These are phyloP conservation scores for Aspergillus viridinutans DNA, from an alignment of 2,329 filamentous ascomycete species.

Conservation along the genomic window DNA sequence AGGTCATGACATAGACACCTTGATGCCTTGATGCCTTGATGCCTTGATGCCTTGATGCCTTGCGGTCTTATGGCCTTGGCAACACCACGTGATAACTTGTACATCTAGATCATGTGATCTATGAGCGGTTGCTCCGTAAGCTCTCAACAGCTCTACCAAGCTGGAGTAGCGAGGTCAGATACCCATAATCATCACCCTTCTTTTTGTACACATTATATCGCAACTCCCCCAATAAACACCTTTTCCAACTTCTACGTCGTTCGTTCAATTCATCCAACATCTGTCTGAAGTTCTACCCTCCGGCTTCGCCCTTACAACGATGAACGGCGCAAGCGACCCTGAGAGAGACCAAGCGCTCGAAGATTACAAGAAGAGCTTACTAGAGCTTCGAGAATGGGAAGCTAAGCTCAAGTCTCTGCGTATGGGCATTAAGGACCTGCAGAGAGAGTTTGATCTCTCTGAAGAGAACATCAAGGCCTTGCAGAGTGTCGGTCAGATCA, in stretches of 20 bases:
- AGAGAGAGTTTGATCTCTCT: constrained; percentile 92
- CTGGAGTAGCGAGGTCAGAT: constrained; percentile 13
- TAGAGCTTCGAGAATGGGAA: constrained; percentile 98
- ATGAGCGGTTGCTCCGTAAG: constrained; percentile 10
- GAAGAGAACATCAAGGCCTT: constrained; percentile 99
- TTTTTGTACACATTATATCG: constrained; percentile 6
- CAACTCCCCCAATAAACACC: not conserved
- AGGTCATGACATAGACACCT: constrained; percentile 11
- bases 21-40: constrained; percentile 12
- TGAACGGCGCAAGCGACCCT: constrained; percentile 44
- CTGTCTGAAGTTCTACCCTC: constrained; percentile 2
- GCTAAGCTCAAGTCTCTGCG: constrained; percentile 92
- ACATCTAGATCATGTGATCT: constrained; percentile 9
- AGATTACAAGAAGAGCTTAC: constrained; percentile 73
- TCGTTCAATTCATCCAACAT: not conserved
- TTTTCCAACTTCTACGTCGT: not conserved
- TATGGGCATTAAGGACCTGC: constrained; percentile 90
- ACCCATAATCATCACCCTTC: constrained; percentile 13
- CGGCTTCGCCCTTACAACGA: constrained; percentile 20
- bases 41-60: constrained; percentile 3
- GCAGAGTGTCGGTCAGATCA: constrained; percentile 98
- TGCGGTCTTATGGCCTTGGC: constrained; percentile 1
- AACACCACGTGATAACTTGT: constrained; percentile 9
- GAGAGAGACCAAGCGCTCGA: constrained; percentile 66
- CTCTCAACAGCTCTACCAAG: constrained; percentile 29